Percentiles rank a stretch among this genome's conserved stretches.
phyloP scores from a whole-genome alignment of 805 yeast genomes.

The Kuraishia ogatae region DNA sequence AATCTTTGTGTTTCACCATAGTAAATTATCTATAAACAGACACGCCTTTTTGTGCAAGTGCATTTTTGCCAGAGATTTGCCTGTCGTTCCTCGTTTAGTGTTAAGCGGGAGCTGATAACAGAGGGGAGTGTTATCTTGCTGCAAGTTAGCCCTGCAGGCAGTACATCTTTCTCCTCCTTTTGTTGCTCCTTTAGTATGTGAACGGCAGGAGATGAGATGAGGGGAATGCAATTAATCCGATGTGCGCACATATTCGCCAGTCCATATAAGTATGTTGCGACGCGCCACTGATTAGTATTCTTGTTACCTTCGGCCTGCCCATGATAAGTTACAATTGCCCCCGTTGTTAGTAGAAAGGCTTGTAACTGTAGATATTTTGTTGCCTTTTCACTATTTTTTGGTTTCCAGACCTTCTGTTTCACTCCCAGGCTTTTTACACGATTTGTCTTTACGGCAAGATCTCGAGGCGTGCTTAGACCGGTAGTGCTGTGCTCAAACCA shows the following conservation, averaged over 20 bases:
- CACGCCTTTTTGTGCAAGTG: no score
- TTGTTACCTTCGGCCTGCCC: not conserved
- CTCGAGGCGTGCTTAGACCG: not conserved
- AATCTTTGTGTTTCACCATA: no score
- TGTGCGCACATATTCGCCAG: not conserved
- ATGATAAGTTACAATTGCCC: not conserved
- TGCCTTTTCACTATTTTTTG: not conserved
- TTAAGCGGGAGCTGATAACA: not conserved
- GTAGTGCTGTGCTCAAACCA: not conserved
- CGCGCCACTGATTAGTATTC: not conserved
- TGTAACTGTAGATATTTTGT: not conserved
- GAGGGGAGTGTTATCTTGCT: not conserved
- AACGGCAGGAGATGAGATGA: not conserved
- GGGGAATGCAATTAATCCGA: not conserved
- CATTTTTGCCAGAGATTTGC: not conserved
- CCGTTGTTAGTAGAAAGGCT: not conserved
- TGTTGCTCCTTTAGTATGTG: not conserved
- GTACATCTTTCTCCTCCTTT: not conserved
- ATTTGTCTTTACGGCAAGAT: not conserved
- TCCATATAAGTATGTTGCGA: not conserved
- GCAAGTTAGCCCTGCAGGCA: not conserved
- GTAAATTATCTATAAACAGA: no score
- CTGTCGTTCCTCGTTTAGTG: not conserved
- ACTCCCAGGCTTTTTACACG: not conserved
- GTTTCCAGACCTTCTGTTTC: not conserved